A percentile compares a stretch with the other conserved stretches of the same genome.
These are phyloP conservation scores for Wickerhamomyces sp. DNA, from an alignment of 1,139 yeast species.

Conservation along the genomic window DNA sequence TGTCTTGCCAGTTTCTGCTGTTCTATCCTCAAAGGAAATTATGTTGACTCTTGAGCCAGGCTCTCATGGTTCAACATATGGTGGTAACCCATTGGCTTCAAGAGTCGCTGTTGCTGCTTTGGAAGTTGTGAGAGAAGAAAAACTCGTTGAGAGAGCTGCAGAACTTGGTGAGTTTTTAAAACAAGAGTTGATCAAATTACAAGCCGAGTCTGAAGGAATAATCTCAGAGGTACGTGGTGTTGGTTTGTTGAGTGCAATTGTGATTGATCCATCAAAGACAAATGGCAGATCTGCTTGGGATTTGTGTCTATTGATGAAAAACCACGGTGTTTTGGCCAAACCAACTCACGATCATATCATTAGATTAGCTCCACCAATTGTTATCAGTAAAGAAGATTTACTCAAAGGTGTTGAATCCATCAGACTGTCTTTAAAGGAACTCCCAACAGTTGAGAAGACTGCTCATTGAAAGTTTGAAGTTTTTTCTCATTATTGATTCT, in stretches of 20 bases:
- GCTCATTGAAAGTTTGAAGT: constrained; percentile 14
- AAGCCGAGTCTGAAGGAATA: constrained; percentile 59
- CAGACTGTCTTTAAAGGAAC: constrained; percentile 46
- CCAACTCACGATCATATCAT: constrained; percentile 96
- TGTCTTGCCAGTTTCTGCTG: constrained; percentile 88
- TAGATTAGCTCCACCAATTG: constrained; percentile 94
- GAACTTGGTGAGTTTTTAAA: constrained; percentile 68
- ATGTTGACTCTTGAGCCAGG: constrained; percentile 93
- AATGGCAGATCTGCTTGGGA: constrained; percentile 97
- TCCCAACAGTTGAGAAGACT: constrained; percentile 24
- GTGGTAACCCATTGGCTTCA: constrained; percentile 96
- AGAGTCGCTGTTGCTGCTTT: constrained; percentile 93
- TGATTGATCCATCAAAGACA: constrained; percentile 78
- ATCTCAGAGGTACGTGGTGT: constrained; percentile 90
- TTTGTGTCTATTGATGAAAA: constrained; percentile 83
- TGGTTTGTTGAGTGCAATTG: constrained; percentile 88
- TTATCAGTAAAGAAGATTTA: constrained; percentile 82
- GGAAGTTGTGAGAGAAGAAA: constrained; percentile 84
- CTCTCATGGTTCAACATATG: constrained; percentile 96
- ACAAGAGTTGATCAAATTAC: constrained; percentile 57
- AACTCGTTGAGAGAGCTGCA: constrained; percentile 73
- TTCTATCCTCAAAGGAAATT: constrained; percentile 78
- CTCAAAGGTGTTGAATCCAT: constrained; percentile 76
- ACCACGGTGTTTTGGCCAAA: constrained; percentile 86
- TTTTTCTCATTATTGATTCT: no score